Evolutionary conservation across 805 yeast species (phyloP), one percentile per base, ranked within the genome.

Genomic region (Maudiozyma bulderi): DNA sequence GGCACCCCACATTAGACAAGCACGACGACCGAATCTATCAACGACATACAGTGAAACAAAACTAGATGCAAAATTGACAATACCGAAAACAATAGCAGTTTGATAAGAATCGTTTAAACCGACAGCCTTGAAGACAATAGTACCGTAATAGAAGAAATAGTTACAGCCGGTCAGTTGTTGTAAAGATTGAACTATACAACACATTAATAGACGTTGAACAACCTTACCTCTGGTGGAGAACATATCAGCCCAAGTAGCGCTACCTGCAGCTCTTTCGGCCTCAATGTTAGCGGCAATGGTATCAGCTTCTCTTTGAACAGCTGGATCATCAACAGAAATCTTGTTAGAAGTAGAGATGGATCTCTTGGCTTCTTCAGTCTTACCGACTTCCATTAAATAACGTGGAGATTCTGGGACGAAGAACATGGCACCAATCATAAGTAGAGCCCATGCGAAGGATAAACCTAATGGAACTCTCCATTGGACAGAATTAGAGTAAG

Each of bases 341-440:
- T 73, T 74, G 70, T 81, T 81, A 51, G 80, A 72, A 50, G 58
- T 73, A 45, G 78, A 71, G 54, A 82, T 64, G 11, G 84, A 74
- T 5, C 53, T 50, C 58, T 65, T 74, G 40, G 87, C 87, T 50
- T 76, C 78, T 34, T 77, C 82, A 37, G 71, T 53, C 55, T 67
- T 73, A 51, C 72, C 73, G 50, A 67, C 67, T 66, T 77, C 81
- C 52, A 78, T 71, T 66, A 82, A 73, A 68, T 65, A 82, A 67
- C 87, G 73, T 60, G 88, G 86, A 32, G 86, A 80, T 69, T 82
- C 89, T 45, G 87, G 87, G 76, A 81, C 80, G 58, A 74, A 73
- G 13, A 57, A 54, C 69, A 68, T 67, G 54, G 64, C 70, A 30
- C 53, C 54, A 44, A 67, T 54, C 70, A 67, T 61, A 45, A 65